Base-by-base conservation (phyloP, 768 basidiomycete species). In the Xanthoconium stramineum region DNA sequence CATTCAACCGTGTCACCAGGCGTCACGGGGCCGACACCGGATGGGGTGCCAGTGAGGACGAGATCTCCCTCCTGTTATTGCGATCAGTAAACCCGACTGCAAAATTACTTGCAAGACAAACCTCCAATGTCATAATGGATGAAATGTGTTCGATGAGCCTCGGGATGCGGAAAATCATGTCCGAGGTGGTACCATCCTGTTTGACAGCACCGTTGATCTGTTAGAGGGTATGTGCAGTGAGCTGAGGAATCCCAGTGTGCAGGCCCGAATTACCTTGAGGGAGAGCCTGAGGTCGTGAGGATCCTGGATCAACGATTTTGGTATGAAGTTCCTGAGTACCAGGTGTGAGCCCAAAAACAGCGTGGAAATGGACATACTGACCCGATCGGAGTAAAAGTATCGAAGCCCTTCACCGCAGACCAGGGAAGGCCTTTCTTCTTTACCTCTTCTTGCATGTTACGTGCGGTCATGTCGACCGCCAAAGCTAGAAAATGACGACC, bases 111-210 rank as follows among this genome's bases (percentile, higher is more conserved):
- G 6, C 4, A 40, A 2, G 50, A 65, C 76, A 46, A 15, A 89
- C 94, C 80, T 97, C 94, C n/a, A 99, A 80, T 0, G 88, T 87
- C 94, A 98, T 97, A 72, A 99, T 95, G 5, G 92, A 90, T 3
- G 94, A 96, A 53, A 96, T 80, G 66, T 96, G 94, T 60, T 89
- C 84, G 60, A 98, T 88, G 48, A 98, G 79, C 20, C 83, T 79
- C 1, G 94, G 93, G 37, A 98, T 94, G 32, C 79, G 80, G 78
- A 95, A 96, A 43, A 97, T 89, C 94, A 98, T 97, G 69, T 95
- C 88, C 14, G 76, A 71, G 6, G 95, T 94, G 28, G 80, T 84
- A 3, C 94, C 95, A 53, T 90, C 79, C 72, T 99, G 97, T 68
- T 90, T 94, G 52, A 82, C 74, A 19, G 77, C 72, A 39, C 86